phyloP scores from a whole-genome alignment of 2,329 filamentous ascomycete species.

The Fusarium sp. region DNA sequence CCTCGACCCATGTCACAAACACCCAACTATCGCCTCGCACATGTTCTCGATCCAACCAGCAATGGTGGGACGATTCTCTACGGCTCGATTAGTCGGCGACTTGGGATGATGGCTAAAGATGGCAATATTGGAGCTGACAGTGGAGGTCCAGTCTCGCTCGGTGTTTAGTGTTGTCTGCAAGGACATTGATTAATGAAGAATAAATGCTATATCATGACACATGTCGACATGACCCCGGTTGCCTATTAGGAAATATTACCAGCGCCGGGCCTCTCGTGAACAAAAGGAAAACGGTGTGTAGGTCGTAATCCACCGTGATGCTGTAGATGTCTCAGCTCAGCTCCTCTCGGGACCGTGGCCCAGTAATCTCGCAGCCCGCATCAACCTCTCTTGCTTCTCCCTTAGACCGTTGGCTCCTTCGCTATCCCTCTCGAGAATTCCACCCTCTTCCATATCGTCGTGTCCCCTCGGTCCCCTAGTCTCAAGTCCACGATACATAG shows the following conservation, averaged over 20 bases:
- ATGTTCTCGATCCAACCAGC: neutral
- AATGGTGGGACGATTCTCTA: neutral
- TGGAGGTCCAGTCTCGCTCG: conserved; percentile 29
- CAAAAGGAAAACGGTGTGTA: conserved; percentile 1
- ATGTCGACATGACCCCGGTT: conserved; percentile 39
- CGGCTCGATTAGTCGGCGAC: neutral
- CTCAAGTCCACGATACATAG: conserved; percentile 49
- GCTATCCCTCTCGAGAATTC: conserved; percentile 41
- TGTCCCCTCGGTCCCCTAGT: conserved; percentile 29
- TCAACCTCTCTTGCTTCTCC: conserved; percentile 52
- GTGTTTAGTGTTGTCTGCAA: conserved; percentile 31
- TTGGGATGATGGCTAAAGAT: neutral
- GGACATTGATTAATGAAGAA: conserved; percentile 44
- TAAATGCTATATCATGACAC: conserved; percentile 46
- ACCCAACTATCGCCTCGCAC: neutral
- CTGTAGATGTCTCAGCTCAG: conserved; percentile 27
- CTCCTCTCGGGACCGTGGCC: conserved; percentile 32
- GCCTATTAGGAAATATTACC: conserved; percentile 38
- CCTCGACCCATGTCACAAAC: conserved; percentile 2
- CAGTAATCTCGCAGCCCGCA: conserved; percentile 52
- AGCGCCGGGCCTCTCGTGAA: conserved; percentile 32
- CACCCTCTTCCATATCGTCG: conserved; percentile 35
- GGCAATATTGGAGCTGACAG: conserved; percentile 12
- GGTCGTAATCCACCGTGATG: neutral
- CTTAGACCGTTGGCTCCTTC: conserved; percentile 42